Evolutionary conservation across 805 yeast species (phyloP), one percentile per base, ranked within the genome.

Genomic region (Ogataea kodamae): DNA sequence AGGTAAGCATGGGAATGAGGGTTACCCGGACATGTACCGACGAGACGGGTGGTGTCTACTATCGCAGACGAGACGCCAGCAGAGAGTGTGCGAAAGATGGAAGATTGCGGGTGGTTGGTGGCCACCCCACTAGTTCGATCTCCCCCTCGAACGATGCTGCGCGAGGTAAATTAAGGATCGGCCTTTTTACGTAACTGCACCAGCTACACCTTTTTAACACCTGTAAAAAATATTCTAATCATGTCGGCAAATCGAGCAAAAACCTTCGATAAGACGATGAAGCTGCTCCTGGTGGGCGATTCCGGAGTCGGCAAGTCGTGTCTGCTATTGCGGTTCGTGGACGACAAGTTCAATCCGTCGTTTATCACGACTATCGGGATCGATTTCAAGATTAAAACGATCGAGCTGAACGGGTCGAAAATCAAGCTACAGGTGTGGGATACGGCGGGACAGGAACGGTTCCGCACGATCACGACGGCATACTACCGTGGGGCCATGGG

Each of bases 291-390:
- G 48, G 95, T 90, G 46, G 97, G 97, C 39, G 96, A 89, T 66
- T 84, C 95, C 19, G 86, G 72, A 40, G 92, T 84, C 28, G 94
- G 94, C 22, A 84, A 84, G 56, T 82, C 97, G 25, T 90, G 97
- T 70, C 71, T 89, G 40, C 69, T 89, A 52, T 76, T 90, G 45
- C 78, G 97, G 57, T 90, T 90, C 64, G 95, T 90, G 40, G 96
- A 88, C 52, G 97, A 90, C 64, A 89, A 88, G 63, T 92, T 92
- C 69, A 89, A 90, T 52, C 97, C 97, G 5, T 78, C 92, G 13
- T 92, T 90, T 64, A 92, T 92, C 65, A 88, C 97, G 40, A 92
- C 98, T 29, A 92, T 92, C 54, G 98, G 98, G 35, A 92, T 92
- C 53, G 98, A 92, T 62, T 92, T 92, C 74, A 92, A 92, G 68